Evolutionary conservation across 805 yeast species (phyloP).

Genomic region (Ogataea naganishii): DNA sequence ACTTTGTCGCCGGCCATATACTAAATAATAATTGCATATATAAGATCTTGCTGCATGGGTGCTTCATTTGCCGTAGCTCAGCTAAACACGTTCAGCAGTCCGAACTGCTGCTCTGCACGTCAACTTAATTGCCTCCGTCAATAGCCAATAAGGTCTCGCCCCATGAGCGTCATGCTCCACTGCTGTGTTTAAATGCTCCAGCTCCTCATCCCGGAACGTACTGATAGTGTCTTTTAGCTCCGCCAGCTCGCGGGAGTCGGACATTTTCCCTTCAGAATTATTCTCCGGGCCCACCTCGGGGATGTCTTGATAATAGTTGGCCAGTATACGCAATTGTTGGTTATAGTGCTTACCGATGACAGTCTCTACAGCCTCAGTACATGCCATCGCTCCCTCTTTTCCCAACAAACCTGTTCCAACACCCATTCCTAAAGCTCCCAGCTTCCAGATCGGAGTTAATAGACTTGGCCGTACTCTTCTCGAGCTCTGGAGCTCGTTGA

Average conservation of each 20-base stretch:
- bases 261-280: conserved; percentile 4
- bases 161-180: conserved; percentile 83
- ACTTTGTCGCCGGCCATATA: too few relatives aligned
- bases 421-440: conserved; percentile 85
- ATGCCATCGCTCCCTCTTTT: conserved; percentile 98
- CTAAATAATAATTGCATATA: too few relatives aligned
- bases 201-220: conserved; percentile 84
- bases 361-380: conserved; percentile 97
- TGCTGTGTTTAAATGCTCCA: conserved; percentile 93
- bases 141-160: conserved; percentile 84
- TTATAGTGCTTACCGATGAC: conserved; percentile 96
- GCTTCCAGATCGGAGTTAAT: conserved; percentile 87
- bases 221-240: conserved; percentile 55
- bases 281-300: conserved; percentile 22
- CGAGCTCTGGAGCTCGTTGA: conserved; percentile 64
- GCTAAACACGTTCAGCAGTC: conserved; percentile 76
- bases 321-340: conserved; percentile 71
- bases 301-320: conserved; percentile 51
- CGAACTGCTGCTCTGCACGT: conserved; percentile 85
- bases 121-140: conserved; percentile 80
- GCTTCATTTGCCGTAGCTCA: too few relatives aligned
- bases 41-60: too few relatives aligned
- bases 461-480: conserved; percentile 87
- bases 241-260: conserved; percentile 45
- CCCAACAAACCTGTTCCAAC: conserved; percentile 78